Conservation (phyloP, 2,329 filamentous ascomycete genomes). For the Lachnellula suecica region DNA sequence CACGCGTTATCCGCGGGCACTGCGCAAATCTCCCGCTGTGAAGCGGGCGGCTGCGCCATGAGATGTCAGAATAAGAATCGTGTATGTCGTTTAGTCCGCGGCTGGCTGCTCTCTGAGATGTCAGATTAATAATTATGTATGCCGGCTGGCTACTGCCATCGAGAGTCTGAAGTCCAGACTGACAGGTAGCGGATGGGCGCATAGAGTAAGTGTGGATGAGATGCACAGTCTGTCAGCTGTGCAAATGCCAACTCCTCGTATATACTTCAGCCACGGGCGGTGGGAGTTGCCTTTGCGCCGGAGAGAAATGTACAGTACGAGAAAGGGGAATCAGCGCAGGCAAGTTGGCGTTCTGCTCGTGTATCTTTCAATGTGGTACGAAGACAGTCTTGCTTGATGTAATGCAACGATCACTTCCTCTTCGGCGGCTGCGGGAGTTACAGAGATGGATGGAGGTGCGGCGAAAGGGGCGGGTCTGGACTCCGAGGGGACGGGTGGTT, state of each 20-base stretch:
- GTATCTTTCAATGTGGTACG: neutral
- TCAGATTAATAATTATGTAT: neutral
- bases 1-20: neutral
- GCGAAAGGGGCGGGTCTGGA: neutral
- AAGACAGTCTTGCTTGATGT: neutral
- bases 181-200: neutral
- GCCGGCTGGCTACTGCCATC: neutral
- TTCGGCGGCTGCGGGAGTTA: neutral
- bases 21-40: too few species aligned
- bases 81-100: neutral
- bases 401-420: neutral
- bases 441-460: neutral
- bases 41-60: too few species aligned
- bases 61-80: too few species aligned
- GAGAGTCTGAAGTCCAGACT: neutral
- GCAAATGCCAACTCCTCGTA: too few species aligned
- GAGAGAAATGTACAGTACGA: neutral
- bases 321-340: too few species aligned
- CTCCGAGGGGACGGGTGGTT: neutral
- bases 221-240: neutral
- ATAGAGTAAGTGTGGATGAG: neutral
- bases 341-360: neutral
- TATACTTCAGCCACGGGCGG: neutral
- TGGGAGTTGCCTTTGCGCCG: neutral
- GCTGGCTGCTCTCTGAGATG: neutral